Evolutionary conservation across 805 yeast species (phyloP).

Genomic region (Nakazawaea anatomiae): DNA sequence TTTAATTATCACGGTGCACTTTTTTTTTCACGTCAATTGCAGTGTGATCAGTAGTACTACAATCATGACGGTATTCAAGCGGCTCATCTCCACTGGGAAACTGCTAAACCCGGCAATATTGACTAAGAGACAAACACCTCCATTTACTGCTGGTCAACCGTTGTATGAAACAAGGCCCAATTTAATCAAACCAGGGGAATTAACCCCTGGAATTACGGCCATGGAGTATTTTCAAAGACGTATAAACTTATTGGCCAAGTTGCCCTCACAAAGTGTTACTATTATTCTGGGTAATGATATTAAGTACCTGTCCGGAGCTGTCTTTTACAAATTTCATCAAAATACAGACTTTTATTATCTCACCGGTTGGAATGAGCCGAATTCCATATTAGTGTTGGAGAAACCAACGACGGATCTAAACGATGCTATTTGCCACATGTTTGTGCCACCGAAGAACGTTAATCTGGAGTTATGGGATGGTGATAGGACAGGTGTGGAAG

Average conservation of each 20-base stretch:
- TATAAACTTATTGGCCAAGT: slow-evolving; percentile 41
- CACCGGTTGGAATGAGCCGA: slow-evolving; percentile 92
- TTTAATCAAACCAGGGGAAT: slow-evolving; percentile 63
- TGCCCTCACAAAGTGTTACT: slow-evolving; percentile 65
- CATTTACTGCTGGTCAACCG: slow-evolving; percentile 73
- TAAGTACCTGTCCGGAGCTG: slow-evolving; percentile 84
- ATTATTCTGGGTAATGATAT: slow-evolving; percentile 67
- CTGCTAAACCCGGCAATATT: slow-evolving; percentile 1
- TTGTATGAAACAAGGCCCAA: slow-evolving; percentile 80
- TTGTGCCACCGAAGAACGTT: slow-evolving; percentile 80
- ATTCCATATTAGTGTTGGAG: slow-evolving; percentile 63
- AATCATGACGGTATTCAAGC: background rate
- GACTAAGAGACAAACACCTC: background rate
- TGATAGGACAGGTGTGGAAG: slow-evolving; percentile 77
- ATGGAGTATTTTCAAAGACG: slow-evolving; percentile 77
- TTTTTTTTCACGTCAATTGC: no score
- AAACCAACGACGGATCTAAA: slow-evolving; percentile 48
- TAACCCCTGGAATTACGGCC: slow-evolving; percentile 87
- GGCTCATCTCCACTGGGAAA: background rate
- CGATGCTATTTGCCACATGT: slow-evolving; percentile 61
- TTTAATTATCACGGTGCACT: no score
- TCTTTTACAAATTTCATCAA: slow-evolving; percentile 89
- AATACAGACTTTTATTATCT: slow-evolving; percentile 81
- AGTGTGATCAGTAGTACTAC: background rate
- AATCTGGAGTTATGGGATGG: slow-evolving; percentile 94